Conservation (phyloP, 2,329 filamentous ascomycete genomes). For the Penicillium sp. region DNA sequence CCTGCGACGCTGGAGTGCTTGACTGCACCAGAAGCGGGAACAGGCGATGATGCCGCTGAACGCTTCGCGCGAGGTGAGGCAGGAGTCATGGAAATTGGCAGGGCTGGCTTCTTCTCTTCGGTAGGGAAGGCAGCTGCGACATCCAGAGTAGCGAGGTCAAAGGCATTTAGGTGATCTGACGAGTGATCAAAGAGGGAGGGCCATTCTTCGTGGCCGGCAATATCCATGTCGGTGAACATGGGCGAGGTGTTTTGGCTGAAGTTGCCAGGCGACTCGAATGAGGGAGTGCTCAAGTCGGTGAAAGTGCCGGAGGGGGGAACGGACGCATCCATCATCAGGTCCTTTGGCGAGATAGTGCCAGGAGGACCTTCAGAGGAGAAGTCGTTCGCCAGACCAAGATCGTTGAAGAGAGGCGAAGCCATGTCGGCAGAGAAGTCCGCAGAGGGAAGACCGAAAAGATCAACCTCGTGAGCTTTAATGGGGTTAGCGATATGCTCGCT, state of each 20-base stretch:
- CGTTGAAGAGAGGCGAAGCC: constrained; percentile 16
- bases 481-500: constrained; percentile 16
- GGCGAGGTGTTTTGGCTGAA: constrained; percentile 76
- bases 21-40: constrained; percentile 32
- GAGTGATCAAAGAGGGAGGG: constrained; percentile 57
- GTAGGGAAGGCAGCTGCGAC: constrained; percentile 25
- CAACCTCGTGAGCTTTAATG: constrained; percentile 19
- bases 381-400: constrained; percentile 23
- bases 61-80: constrained; percentile 35
- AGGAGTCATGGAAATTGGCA: constrained; percentile 33
- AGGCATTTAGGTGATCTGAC: constrained; percentile 19
- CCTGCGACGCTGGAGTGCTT: constrained; percentile 70
- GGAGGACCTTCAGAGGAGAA: constrained; percentile 28
- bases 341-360: constrained; percentile 79
- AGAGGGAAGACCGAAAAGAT: constrained; percentile 32
- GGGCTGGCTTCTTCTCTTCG: constrained; percentile 17
- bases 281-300: constrained; percentile 81
- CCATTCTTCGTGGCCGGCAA: constrained; percentile 62
- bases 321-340: constrained; percentile 71
- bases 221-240: constrained; percentile 61
- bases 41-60: constrained; percentile 15
- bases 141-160: constrained; percentile 33
- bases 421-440: constrained; percentile 19
- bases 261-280: constrained; percentile 69
- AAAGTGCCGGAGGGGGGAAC: constrained; percentile 78